Percentiles rank a stretch among this genome's conserved stretches.
Conservation (phyloP, 768 basidiomycete genomes). For the Tricholomella constricta region DNA sequence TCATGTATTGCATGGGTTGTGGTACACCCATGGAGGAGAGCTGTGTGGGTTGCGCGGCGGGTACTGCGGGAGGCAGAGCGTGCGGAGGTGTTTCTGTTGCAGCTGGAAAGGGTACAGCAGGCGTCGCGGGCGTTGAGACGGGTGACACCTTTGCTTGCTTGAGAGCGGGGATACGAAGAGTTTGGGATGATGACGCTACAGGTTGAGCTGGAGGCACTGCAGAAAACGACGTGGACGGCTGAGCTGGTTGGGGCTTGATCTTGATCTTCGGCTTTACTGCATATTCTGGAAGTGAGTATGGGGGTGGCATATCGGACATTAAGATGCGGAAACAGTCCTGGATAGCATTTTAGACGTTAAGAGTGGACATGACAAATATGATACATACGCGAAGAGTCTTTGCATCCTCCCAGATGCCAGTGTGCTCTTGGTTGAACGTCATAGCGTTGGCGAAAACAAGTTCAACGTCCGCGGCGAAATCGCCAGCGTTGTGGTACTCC, state of each 20-base stretch:
- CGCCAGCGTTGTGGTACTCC: constrained; percentile 65
- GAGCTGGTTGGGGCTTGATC: constrained; percentile 56
- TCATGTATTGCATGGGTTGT: constrained; percentile 35
- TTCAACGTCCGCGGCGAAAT: constrained; percentile 86
- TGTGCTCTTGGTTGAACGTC: constrained; percentile 85
- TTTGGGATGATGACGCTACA: constrained; percentile 24
- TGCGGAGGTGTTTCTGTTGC: constrained; percentile 25
- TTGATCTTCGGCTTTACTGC: constrained; percentile 64
- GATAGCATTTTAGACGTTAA: constrained; percentile 9
- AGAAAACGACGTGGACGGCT: constrained; percentile 25
- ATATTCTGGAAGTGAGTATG: constrained; percentile 66
- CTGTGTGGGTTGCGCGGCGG: constrained; percentile 19
- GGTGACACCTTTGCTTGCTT: constrained; percentile 17
- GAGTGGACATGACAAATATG: constrained; percentile 7
- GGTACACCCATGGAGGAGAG: constrained; percentile 30
- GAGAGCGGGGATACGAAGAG: constrained; percentile 40
- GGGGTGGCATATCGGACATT: constrained; percentile 77
- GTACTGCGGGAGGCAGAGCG: constrained; percentile 22
- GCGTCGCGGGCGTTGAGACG: constrained; percentile 18
- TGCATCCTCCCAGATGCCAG: constrained; percentile 82
- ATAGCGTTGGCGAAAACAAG: constrained; percentile 90
- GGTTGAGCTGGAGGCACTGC: constrained; percentile 19
- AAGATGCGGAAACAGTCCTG: constrained; percentile 75
- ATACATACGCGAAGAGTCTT: constrained; percentile 57
- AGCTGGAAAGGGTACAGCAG: constrained; percentile 22